phyloP scores from a whole-genome alignment of 768 basidiomycete genomes.

The Suillus weaverae region DNA sequence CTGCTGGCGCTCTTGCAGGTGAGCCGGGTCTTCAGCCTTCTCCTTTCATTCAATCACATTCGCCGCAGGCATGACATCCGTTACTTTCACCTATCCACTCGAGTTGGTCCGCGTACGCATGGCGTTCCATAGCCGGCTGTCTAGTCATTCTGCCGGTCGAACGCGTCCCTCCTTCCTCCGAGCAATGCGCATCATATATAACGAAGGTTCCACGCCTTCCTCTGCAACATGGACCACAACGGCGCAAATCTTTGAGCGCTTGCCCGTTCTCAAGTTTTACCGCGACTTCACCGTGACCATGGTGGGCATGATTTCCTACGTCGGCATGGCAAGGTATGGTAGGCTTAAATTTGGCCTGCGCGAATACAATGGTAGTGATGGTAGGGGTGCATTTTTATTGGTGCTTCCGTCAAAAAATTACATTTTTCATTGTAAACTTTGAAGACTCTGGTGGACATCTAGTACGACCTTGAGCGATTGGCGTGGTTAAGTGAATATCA shows the following conservation, averaged over 20 bases:
- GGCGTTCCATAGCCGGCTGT: constrained; percentile 57
- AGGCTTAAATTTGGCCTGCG: no score
- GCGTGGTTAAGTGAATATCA: neutral
- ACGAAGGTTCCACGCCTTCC: constrained; percentile 46
- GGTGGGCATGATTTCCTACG: constrained; percentile 92
- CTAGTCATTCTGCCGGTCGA: constrained; percentile 23
- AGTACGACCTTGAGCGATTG: neutral
- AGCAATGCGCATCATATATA: constrained; percentile 67
- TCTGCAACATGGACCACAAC: constrained; percentile 20
- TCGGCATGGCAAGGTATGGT: constrained; percentile 89
- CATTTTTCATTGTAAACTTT: neutral
- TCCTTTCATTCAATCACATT: neutral
- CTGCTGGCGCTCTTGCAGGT: constrained; percentile 90
- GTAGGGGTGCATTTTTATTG: no score
- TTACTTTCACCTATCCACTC: constrained; percentile 92
- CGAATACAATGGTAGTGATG: no score
- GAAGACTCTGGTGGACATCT: neutral
- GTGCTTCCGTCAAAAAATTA: constrained; percentile 43
- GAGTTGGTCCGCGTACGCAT: constrained; percentile 95
- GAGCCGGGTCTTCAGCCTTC: constrained; percentile 20
- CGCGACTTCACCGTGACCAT: constrained; percentile 96
- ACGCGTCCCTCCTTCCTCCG: constrained; percentile 51
- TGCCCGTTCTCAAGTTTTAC: constrained; percentile 88
- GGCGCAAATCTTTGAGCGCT: constrained; percentile 49
- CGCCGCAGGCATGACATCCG: constrained; percentile 74